Conservation (phyloP, 768 basidiomycete genomes). For the Chalciporus pseudorubinellus region DNA sequence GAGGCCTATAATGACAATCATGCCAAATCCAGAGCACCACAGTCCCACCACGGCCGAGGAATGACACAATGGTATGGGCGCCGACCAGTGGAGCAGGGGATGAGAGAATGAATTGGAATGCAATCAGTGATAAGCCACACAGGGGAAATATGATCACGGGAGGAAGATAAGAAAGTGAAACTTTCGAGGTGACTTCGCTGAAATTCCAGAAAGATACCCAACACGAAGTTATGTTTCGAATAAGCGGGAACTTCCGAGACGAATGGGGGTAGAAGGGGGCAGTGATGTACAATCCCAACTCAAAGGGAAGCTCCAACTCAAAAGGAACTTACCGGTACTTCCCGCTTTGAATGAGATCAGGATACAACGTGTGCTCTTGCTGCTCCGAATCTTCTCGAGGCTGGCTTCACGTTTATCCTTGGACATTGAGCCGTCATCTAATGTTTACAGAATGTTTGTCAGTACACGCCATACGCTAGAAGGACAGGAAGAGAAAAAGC, state of each 20-base stretch:
- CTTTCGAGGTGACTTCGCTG: not conserved
- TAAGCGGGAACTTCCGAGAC: not conserved
- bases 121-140: conserved; percentile 13
- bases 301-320: not conserved
- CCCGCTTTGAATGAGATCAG: conserved; percentile 97
- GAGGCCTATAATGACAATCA: conserved; percentile 51
- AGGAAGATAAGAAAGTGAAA: not conserved
- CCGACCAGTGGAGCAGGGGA: not conserved
- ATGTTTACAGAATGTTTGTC: not conserved
- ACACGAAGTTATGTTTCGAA: not conserved
- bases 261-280: not conserved
- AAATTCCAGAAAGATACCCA: not conserved
- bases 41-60: conserved; percentile 1
- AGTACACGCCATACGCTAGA: not conserved
- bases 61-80: not conserved
- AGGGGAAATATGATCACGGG: not conserved
- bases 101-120: conserved; percentile 1
- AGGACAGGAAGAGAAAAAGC: not conserved
- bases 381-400: conserved; percentile 67
- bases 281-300: not conserved
- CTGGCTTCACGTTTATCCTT: conserved; percentile 73
- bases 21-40: not conserved
- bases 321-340: conserved; percentile 64
- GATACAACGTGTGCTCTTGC: conserved; percentile 63
- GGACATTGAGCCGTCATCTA: conserved; percentile 89